Evolutionary conservation across 139 green algal genomes (phyloP).

Genomic region (Raphidocelis subcapitata): DNA sequence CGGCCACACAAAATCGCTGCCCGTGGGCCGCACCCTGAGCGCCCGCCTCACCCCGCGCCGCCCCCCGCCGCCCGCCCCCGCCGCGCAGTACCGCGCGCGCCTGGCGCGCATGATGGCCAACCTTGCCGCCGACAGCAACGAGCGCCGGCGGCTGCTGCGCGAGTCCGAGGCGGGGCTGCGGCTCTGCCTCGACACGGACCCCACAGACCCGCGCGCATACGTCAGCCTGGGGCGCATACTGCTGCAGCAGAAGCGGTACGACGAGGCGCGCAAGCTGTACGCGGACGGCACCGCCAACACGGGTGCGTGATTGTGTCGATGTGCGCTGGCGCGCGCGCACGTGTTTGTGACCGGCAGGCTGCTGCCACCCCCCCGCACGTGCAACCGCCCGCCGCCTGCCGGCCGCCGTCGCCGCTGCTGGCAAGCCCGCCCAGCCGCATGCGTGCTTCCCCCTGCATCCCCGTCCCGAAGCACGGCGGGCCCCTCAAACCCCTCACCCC

Average conservation of each 20-base stretch:
- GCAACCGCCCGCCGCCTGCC: too few species aligned
- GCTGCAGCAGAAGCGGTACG: slow-evolving; percentile 62
- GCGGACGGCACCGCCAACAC: slow-evolving; percentile 80
- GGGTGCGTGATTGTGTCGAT: slow-evolving; percentile 29
- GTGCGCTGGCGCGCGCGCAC: background rate
- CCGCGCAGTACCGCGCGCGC: slow-evolving; percentile 64
- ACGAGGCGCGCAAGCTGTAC: slow-evolving; percentile 88
- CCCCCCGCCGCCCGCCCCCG: too few species aligned
- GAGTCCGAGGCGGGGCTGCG: slow-evolving; percentile 60
- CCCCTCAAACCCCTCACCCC: too few species aligned
- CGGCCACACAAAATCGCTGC: background rate
- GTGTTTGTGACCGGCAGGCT: background rate
- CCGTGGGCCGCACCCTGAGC: too few species aligned
- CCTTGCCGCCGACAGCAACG: slow-evolving; percentile 10
- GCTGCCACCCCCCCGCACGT: too few species aligned
- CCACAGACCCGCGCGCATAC: slow-evolving; percentile 86
- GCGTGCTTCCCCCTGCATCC: too few species aligned
- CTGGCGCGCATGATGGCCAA: slow-evolving; percentile 41
- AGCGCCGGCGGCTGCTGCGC: slow-evolving; percentile 36
- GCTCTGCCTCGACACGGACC: slow-evolving; percentile 63
- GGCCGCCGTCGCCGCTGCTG: too few species aligned
- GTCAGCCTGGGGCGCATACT: slow-evolving; percentile 87
- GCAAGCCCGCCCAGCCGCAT: too few species aligned
- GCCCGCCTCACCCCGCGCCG: background rate
- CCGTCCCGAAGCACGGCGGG: too few species aligned